These are phyloP conservation scores for Phytopythium montanum DNA, from an alignment of 352 stramenopile genomes.

Conservation along the genomic window DNA sequence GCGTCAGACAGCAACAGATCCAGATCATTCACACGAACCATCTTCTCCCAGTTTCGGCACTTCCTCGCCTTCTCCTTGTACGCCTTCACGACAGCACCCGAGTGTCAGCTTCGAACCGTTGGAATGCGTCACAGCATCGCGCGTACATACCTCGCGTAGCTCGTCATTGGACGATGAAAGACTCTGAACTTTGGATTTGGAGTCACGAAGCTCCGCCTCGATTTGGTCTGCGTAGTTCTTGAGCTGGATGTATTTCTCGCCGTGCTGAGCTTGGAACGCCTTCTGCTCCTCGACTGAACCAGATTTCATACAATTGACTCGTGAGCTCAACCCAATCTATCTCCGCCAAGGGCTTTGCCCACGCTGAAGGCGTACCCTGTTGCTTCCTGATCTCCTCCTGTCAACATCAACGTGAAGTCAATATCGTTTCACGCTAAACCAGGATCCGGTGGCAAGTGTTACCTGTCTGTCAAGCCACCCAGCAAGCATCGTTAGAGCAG, in stretches of 20 bases:
- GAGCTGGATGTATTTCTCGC: constrained; percentile 86
- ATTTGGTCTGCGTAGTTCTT: constrained; percentile 85
- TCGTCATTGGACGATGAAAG: constrained; percentile 75
- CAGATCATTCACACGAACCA: constrained; percentile 27
- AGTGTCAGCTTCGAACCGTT: background rate
- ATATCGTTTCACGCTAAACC: background rate
- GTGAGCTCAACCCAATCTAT: background rate
- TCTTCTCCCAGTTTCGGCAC: constrained; percentile 88
- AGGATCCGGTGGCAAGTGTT: background rate
- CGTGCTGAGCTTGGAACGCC: constrained; percentile 71
- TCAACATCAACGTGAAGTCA: constrained; percentile 1
- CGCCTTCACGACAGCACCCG: constrained; percentile 27
- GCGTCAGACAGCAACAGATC: background rate
- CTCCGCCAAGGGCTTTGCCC: background rate
- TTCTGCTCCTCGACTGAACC: constrained; percentile 75
- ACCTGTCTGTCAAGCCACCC: constrained; percentile 45
- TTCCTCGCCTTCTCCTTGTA: constrained; percentile 87
- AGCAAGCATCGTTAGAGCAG: constrained; percentile 3
- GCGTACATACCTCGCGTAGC: constrained; percentile 58
- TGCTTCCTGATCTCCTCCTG: constrained; percentile 71
- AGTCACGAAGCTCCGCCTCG: constrained; percentile 75
- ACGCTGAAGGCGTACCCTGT: constrained; percentile 41
- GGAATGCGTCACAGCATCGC: too few species aligned
- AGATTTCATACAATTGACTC: background rate
- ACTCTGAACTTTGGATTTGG: constrained; percentile 75